These are phyloP conservation scores for Mucor saturninus DNA, from an alignment of 371 early-diverging fungal species.

Conservation along the genomic window DNA sequence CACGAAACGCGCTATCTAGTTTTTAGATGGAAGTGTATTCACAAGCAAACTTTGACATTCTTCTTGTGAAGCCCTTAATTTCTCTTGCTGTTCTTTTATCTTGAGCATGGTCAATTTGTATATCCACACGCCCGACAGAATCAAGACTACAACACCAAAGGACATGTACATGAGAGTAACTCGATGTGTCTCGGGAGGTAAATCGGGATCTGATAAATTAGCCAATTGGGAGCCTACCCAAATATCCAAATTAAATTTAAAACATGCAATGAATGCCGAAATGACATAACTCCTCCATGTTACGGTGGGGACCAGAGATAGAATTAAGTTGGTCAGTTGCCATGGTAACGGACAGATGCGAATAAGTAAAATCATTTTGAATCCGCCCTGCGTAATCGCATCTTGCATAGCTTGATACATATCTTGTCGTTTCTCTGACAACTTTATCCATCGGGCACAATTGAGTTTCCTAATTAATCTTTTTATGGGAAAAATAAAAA, in stretches of 20 bases:
- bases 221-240: constrained; percentile 52
- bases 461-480: constrained; percentile 35
- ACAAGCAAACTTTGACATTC: neutral
- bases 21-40: neutral
- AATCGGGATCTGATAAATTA: constrained; percentile 34
- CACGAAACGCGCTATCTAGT: neutral
- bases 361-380: constrained; percentile 42
- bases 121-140: neutral
- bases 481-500: neutral
- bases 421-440: constrained; percentile 27
- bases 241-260: constrained; percentile 40
- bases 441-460: constrained; percentile 27
- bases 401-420: constrained; percentile 37
- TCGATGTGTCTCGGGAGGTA: constrained; percentile 37
- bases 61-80: neutral
- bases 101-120: constrained; percentile 13
- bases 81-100: constrained; percentile 8
- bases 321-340: constrained; percentile 35
- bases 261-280: constrained; percentile 29
- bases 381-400: constrained; percentile 42
- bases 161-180: constrained; percentile 32
- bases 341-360: constrained; percentile 48
- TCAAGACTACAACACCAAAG: constrained; percentile 13
- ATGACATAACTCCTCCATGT: constrained; percentile 20
- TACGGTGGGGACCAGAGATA: constrained; percentile 31